Base-by-base conservation (phyloP, 2,329 filamentous ascomycete genomes). In the Fusarium hostae region DNA sequence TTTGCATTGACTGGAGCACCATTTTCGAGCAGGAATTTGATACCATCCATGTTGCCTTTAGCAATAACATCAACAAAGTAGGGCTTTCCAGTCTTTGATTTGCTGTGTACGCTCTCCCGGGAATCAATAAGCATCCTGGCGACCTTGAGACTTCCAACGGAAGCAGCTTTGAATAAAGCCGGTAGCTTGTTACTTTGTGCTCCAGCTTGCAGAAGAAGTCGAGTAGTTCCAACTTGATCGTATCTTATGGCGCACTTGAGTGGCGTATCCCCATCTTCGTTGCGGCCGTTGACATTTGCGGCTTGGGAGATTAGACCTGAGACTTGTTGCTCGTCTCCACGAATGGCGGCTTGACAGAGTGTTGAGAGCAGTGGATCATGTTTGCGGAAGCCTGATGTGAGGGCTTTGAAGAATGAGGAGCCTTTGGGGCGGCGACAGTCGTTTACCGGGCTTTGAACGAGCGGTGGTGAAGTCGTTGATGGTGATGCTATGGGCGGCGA, bases 201-300 rank as follows among this genome's bases (percentile, higher is more conserved):
- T 9, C 61, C 63, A 6, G 40, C 63, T 1, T 56, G 57, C 12
- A 66, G 11, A 8, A 66, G 61, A 6, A 59, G 16, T 3, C 28
- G 3, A 22, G 39, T 30, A 1, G 63, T 39, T 4, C 28, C 34
- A 3, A 35, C 52, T 35, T 66, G 61, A 7, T 66, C 63, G 0
- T 20, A 22, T 20, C 15, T 18, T 1, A 66, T 66, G 2, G 63
- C 52, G 1, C 63, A 66, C 9, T 45, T 51, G 1, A 66, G n/a
- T 2, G 63, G 44, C 7, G 63, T 66, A 18, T 66, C 41, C 4
- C 63, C 63, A 6, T 66, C 52, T 13, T 59, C 51, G 8, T 59
- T 66, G 4, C 61, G 51, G 10, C 63, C 61, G 22, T 66, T 48
- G 9, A 66, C 26, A 16, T 51, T 66, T 13, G n/a, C 45, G 3